Percentiles rank a stretch among this genome's conserved stretches.
These are phyloP conservation scores for Calonectria crousiana DNA, from an alignment of 2,329 filamentous ascomycete genomes.

Conservation along the genomic window DNA sequence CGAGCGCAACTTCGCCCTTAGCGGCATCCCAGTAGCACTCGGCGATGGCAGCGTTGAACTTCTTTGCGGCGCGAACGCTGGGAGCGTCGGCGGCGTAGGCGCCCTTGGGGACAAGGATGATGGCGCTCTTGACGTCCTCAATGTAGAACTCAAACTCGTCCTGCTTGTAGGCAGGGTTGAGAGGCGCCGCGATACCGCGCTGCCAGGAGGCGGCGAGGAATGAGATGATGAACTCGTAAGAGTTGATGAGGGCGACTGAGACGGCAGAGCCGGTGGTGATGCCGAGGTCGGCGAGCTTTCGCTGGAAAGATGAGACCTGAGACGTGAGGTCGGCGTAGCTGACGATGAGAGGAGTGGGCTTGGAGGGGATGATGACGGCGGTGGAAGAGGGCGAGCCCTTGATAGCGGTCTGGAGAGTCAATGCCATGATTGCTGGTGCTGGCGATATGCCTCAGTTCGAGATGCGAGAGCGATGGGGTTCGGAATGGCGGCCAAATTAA, in stretches of 20 bases:
- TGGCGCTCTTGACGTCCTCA: constrained; percentile 83
- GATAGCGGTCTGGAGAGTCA: constrained; percentile 65
- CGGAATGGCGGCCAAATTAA: constrained; percentile 1
- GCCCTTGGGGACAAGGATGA: constrained; percentile 81
- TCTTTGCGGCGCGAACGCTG: constrained; percentile 81
- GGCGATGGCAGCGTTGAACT: constrained; percentile 85
- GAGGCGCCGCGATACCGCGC: constrained; percentile 84
- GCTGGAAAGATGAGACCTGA: constrained; percentile 79
- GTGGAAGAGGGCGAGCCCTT: constrained; percentile 58
- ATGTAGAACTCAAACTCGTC: constrained; percentile 94
- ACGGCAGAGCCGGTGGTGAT: constrained; percentile 78
- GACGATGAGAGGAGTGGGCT: constrained; percentile 71
- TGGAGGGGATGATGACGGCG: constrained; percentile 81
- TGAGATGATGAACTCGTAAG: constrained; percentile 88
- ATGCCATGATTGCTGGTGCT: constrained; percentile 45
- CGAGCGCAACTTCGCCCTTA: constrained; percentile 75
- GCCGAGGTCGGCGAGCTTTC: constrained; percentile 81
- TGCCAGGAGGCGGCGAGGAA: constrained; percentile 91
- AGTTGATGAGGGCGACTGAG: constrained; percentile 86
- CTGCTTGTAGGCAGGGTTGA: constrained; percentile 91
- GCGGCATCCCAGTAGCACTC: constrained; percentile 84
- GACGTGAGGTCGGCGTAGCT: constrained; percentile 76
- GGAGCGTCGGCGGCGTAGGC: constrained; percentile 75
- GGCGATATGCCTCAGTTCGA: constrained; percentile 5
- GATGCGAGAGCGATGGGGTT: neutral